Evolutionary conservation across 441 rosid species (phyloP).

Genomic region (Raphanus hybrid): DNA sequence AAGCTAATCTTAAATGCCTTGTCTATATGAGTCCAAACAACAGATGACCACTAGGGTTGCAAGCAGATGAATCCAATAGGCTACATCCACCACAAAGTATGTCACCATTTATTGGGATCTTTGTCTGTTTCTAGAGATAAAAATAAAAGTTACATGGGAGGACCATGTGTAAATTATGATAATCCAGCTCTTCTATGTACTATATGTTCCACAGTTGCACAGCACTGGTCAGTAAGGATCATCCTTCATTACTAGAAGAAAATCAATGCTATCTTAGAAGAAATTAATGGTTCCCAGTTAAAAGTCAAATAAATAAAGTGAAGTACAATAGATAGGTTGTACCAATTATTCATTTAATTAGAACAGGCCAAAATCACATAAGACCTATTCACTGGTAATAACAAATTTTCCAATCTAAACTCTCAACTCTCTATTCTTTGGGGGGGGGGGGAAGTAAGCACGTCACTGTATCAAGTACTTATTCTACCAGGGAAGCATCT

Average conservation of each 20-base stretch:
- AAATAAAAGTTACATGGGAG: conserved; percentile 28
- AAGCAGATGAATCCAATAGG: conserved; percentile 20
- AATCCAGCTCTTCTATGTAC: conserved; percentile 34
- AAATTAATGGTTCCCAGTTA: conserved; percentile 5
- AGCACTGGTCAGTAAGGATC: conserved; percentile 30
- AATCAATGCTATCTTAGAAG: conserved; percentile 26
- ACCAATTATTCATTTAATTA: conserved; percentile 31
- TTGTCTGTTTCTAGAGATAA: conserved; percentile 16
- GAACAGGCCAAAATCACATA: conserved; percentile 34
- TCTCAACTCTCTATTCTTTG: not conserved
- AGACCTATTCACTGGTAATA: conserved; percentile 19
- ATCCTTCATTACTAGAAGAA: conserved; percentile 26
- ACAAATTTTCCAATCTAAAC: conserved; percentile 19
- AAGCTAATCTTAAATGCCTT: conserved; percentile 31
- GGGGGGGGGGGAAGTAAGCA: conserved; percentile 12
- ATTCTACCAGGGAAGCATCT: conserved; percentile 44
- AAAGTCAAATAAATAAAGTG: conserved; percentile 26
- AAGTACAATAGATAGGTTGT: conserved; percentile 33
- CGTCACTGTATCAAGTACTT: conserved; percentile 41
- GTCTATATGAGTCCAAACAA: conserved; percentile 29
- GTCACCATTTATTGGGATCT: conserved; percentile 28
- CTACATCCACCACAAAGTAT: conserved; percentile 27
- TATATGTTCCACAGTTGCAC: conserved; percentile 29
- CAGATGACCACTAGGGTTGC: conserved; percentile 29
- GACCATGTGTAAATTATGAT: conserved; percentile 31